Base-by-base conservation (phyloP, 2,329 filamentous ascomycete genomes). In the Aaosphaeria pasadenensis region DNA sequence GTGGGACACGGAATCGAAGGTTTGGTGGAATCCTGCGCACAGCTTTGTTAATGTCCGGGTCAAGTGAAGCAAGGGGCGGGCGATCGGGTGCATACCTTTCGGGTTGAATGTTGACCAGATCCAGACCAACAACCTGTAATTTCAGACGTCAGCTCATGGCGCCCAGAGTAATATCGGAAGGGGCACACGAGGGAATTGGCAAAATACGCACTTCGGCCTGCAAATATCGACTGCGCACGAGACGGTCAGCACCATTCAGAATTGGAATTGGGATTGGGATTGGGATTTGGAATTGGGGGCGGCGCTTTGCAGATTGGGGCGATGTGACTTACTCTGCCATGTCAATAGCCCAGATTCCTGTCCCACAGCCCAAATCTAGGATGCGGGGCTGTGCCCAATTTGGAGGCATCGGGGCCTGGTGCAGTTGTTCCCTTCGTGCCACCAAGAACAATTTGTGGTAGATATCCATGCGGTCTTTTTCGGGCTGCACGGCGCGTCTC, bases 311-410 rank as follows among this genome's bases (percentile, higher is more conserved):
- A 56, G 54, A 39, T 35, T 49, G 57, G 48, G 49, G 55, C 17
- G 51, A 52, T 43, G 49, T 46, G 60, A 73, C 83, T 73, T 75
- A 89, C 81, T 88, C 85, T 53, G 88, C 87, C 72, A 96, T 87
- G 57, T 92, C 87, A 59, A 95, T 88, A 38, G 87, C 83, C 92
- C 92, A 97, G 52, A 95, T 92, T 36, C 90, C 91, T 1, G 90
- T 95, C 17, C 91, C 92, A 54, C 87, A 91, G 39, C 91, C 92
- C 46, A 96, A 62, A 58, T 84, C 83, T 47, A 85, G 73, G 52
- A 85, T 79, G 51, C 79, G 76, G 48, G 73, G 72, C 47, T 54
- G 68, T 36, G 59, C 63, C 57, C 62, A 56, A 54, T 70, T 60
- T 49, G 70, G 55, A 51, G 69, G 60, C 43, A 76, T 64, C 35